Base-by-base conservation (phyloP, 257 asterid genomes). In the Solanum lycopersicoides region DNA sequence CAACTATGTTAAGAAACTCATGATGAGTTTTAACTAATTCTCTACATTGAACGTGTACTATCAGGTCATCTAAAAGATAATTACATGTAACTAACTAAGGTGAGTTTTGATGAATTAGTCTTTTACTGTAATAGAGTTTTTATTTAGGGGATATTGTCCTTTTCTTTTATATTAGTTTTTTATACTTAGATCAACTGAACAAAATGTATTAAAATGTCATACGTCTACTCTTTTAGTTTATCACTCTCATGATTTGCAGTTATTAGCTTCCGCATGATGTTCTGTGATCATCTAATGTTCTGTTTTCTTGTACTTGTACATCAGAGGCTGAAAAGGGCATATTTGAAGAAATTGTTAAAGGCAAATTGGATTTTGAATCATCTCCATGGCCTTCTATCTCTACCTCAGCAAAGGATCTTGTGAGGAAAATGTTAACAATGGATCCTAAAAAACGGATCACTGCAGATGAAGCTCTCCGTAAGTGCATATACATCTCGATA, bases 351-450 rank as follows among this genome's bases (percentile, higher is more conserved):
- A 87, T 92, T 37, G 44, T 56, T 35, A 59, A 85, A n/a, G 92
- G 92, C 23, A 84, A 82, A 14, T 85, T 90, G 14, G 92, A 92
- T 87, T 83, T 92, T 15, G 87, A 89, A 86, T 89, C 90, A 82
- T 37, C 91, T 86, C 92, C 92, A 25, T 92, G 94, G 94, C 92
- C 92, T 86, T 88, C 92, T 37, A 92, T 92, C 47, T 92, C 94
- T 82, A 37, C 88, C 30, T 84, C 91, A 56, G 94, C 94, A 47
- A 92, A 92, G 86, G 94, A 92, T 87, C 90, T 92, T 2, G 39
- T 92, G 35, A 90, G 60, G 88, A 92, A 89, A 87, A 89, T 92
- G 94, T 50, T 92, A n/a, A 83, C 84, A 23, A 79, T 59, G 89
- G 86, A 90, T 87, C 94, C 94, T 79, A 76, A 21, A 82, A 87